These are phyloP conservation scores for Pulveroboletus ravenelii DNA, from an alignment of 768 basidiomycete genomes.

Conservation along the genomic window DNA sequence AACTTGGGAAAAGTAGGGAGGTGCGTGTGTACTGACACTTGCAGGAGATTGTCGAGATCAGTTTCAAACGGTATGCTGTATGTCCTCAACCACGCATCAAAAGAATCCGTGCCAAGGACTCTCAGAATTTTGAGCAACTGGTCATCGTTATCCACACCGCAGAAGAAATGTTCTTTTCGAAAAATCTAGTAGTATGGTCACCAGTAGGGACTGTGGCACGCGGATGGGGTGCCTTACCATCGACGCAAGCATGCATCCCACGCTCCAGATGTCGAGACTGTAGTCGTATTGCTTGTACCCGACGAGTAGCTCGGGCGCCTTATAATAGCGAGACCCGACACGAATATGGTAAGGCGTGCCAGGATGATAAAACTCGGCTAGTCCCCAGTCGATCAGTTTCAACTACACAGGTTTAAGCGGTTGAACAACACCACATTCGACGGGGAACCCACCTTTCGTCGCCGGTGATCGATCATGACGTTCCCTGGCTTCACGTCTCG, in stretches of 20 bases:
- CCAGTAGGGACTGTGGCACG: not conserved
- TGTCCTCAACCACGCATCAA: slow-evolving; percentile 54
- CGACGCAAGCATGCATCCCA: slow-evolving; percentile 70
- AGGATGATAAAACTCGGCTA: slow-evolving; percentile 74
- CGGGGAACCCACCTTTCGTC: slow-evolving; percentile 43
- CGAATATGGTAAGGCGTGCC: slow-evolving; percentile 67
- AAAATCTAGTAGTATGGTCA: slow-evolving; percentile 46
- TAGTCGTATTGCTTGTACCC: slow-evolving; percentile 72
- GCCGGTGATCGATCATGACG: slow-evolving; percentile 68
- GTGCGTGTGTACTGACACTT: slow-evolving; percentile 34
- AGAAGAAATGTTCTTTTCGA: slow-evolving; percentile 71
- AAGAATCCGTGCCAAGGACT: slow-evolving; percentile 62
- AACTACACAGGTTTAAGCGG: slow-evolving; percentile 30
- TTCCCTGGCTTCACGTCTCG: slow-evolving; percentile 66
- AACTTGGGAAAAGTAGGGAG: not conserved
- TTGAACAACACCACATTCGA: not conserved
- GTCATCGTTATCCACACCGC: slow-evolving; percentile 69
- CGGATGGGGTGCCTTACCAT: slow-evolving; percentile 45
- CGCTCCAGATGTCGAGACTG: slow-evolving; percentile 67
- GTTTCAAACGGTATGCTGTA: slow-evolving; percentile 67
- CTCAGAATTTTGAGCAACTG: slow-evolving; percentile 68
- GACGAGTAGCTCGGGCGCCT: slow-evolving; percentile 67
- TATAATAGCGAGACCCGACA: slow-evolving; percentile 69
- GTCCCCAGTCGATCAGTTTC: slow-evolving; percentile 68
- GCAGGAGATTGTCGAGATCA: slow-evolving; percentile 52